Evolutionary conservation across 1,284 basidiomycete genomes (phyloP).

Genomic region (Leccinum pachyderme): DNA sequence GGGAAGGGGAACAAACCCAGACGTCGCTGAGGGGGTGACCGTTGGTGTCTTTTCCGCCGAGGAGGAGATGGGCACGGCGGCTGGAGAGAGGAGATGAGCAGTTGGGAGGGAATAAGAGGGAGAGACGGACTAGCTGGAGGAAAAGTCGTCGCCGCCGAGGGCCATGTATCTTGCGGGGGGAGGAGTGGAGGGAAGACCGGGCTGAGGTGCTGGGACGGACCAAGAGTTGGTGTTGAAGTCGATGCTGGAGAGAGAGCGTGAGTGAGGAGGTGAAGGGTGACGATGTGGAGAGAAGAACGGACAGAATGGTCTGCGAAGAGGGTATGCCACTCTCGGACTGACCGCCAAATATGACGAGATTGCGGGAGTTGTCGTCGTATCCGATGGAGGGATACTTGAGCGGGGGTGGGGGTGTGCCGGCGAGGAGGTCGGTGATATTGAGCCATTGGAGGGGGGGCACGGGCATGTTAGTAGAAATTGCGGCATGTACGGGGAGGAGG

Average conservation of each 20-base stretch:
- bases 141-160: constrained; percentile 63
- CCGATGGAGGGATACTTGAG: constrained; percentile 72
- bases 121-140: constrained; percentile 70
- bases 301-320: constrained; percentile 68
- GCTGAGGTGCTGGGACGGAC: constrained; percentile 53
- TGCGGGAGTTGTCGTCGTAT: constrained; percentile 53
- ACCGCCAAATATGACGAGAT: constrained; percentile 72
- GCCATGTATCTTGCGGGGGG: constrained; percentile 66
- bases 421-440: constrained; percentile 56
- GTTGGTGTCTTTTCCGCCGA: constrained; percentile 60
- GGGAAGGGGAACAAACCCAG: constrained; percentile 52
- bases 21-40: constrained; percentile 58
- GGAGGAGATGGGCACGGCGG: constrained; percentile 67
- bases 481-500: neutral
- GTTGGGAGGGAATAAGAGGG: constrained; percentile 4
- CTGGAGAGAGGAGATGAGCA: constrained; percentile 36
- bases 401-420: constrained; percentile 56
- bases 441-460: constrained; percentile 70
- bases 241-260: constrained; percentile 14
- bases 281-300: neutral
- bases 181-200: constrained; percentile 38
- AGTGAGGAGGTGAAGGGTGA: neutral
- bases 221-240: constrained; percentile 60
- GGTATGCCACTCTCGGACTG: constrained; percentile 62
- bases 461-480: constrained; percentile 38